phyloP scores from a whole-genome alignment of 176 grass and related monocot genomes.

The Pontederia paniculata region DNA sequence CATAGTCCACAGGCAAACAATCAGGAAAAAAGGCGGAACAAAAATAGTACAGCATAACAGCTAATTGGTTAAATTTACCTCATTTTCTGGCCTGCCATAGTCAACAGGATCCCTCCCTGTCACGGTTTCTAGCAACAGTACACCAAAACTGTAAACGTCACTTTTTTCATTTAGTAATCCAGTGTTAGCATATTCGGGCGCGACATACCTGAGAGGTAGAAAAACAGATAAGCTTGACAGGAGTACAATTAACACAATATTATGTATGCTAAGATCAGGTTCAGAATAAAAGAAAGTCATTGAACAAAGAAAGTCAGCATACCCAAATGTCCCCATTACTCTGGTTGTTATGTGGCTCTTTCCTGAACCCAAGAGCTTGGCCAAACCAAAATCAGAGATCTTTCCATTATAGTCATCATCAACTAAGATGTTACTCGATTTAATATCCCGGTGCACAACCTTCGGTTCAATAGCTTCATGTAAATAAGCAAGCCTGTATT shows the following conservation, averaged over 20 bases:
- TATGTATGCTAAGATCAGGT: too few relatives aligned
- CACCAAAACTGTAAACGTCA: conserved; percentile 96
- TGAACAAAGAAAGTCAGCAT: too few relatives aligned
- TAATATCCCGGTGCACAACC: conserved; percentile 94
- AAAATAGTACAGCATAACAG: background rate
- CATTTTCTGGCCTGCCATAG: conserved; percentile 53
- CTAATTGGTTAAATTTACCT: conserved; percentile 27
- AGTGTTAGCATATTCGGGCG: conserved; percentile 88
- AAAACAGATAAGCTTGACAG: background rate
- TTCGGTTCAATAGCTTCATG: conserved; percentile 95
- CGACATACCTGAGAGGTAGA: conserved; percentile 60
- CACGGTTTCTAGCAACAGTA: conserved; percentile 76
- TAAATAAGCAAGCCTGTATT: conserved; percentile 75
- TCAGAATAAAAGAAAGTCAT: too few relatives aligned
- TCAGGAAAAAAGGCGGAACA: too few relatives aligned
- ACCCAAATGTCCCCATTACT: conserved; percentile 99
- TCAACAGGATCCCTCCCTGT: conserved; percentile 89
- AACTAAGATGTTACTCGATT: conserved; percentile 95
- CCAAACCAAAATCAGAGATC: conserved; percentile 94
- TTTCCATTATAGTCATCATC: conserved; percentile 81
- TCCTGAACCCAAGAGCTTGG: conserved; percentile 82
- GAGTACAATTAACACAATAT: background rate
- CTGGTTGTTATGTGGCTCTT: conserved; percentile 83
- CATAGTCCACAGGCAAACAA: too few relatives aligned
- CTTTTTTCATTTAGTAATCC: conserved; percentile 96